Conservation (phyloP, 768 basidiomycete genomes). For the Amanita fuliginea region DNA sequence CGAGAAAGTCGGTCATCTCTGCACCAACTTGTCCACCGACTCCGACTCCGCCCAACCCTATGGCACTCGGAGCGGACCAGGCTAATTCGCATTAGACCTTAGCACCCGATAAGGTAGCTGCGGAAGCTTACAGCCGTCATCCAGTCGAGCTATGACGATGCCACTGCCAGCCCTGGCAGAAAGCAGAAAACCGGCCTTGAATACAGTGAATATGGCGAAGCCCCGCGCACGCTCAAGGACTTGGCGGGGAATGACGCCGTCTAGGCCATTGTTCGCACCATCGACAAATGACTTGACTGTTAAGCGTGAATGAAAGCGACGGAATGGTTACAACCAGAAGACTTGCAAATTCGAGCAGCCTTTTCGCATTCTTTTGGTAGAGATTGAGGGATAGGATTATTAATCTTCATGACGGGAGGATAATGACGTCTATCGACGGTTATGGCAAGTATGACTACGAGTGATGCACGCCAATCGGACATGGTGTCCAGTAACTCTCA, state of each 20-base stretch:
- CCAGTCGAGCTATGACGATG: slow-evolving; percentile 75
- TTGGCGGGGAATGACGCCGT: slow-evolving; percentile 49
- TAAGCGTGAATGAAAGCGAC: slow-evolving; percentile 2
- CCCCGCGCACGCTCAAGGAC: slow-evolving; percentile 46
- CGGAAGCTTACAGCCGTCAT: slow-evolving; percentile 61
- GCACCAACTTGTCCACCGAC: slow-evolving; percentile 77
- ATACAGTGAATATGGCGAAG: slow-evolving; percentile 86
- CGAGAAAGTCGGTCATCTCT: slow-evolving; percentile 84
- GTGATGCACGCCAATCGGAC: slow-evolving; percentile 61
- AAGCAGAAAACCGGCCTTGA: slow-evolving; percentile 67
- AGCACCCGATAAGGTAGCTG: neutral
- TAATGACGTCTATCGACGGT: neutral
- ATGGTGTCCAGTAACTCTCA: slow-evolving; percentile 43
- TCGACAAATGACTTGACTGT: slow-evolving; percentile 82
- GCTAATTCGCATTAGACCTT: slow-evolving; percentile 25
- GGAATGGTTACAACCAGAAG: slow-evolving; percentile 5
- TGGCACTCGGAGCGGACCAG: slow-evolving; percentile 93
- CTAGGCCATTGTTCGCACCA: slow-evolving; percentile 69
- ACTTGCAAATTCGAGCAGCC: slow-evolving; percentile 77
- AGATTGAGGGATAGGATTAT: slow-evolving; percentile 39
- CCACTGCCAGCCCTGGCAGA: slow-evolving; percentile 81
- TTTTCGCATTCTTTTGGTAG: slow-evolving; percentile 80
- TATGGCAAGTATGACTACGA: neutral
- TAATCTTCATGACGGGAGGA: slow-evolving; percentile 29
- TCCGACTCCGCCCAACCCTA: slow-evolving; percentile 86